Base-by-base conservation (phyloP, 306 rosid species). In the Trifolium fragiferum region DNA sequence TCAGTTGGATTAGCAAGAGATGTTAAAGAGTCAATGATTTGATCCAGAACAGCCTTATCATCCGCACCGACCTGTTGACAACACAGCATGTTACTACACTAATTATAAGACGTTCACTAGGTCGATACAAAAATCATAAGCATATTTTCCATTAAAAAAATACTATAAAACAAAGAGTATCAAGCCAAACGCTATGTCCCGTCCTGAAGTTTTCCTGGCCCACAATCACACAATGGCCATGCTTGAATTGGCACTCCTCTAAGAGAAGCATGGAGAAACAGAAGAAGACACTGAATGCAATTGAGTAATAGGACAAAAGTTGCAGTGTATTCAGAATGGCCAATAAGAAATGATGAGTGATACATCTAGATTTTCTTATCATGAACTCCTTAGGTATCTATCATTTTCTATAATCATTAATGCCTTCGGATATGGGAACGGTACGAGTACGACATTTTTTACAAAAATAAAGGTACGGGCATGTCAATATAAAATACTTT, bases 41-140 rank as follows among this genome's bases (percentile, higher is more conserved):
- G 79, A 76, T 91, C 89, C 75, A 94, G 84, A 76, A 83, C 81
- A 66, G 16, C 88, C 67, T 58, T 80, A 75, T 94, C 90, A 78
- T 94, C 90, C 23, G 97, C 96, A 46, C 92, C 94, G 73, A 94
- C 97, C 98, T 94, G 86, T 71, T 72, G 80, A 84, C 44, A 83
- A 59, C 74, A 23, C 44, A 78, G 66, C 78, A 82, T 37, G 40
- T 61, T 59, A 50, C 49, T 65, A 35, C n/a, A n/a, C n/a, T n/a
- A n/a, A n/a, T n/a, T n/a, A n/a, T n/a, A n/a, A n/a, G n/a, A n/a
- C n/a, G n/a, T n/a, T n/a, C n/a, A n/a, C n/a, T n/a, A n/a, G n/a
- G n/a, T n/a, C n/a, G n/a, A n/a, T n/a, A n/a, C 47, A 70, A 30
- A 60, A 70, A 30, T 51, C 46, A 15, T 75, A 30, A 33, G 61